Conservation (phyloP, 2,329 filamentous ascomycete genomes). For the Myotisia sp. region DNA sequence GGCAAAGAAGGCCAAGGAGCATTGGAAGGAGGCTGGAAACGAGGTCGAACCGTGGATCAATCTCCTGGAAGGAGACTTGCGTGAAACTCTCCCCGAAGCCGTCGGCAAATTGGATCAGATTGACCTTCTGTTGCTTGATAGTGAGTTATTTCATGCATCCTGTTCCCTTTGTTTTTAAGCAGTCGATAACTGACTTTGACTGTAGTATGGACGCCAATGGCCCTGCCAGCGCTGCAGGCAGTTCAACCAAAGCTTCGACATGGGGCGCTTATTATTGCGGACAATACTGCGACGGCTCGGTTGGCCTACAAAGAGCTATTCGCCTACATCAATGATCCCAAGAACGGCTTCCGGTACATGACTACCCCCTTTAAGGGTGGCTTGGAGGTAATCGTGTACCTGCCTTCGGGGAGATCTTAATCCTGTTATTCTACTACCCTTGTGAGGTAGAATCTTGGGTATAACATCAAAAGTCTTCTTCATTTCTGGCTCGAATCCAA, state of each 20-base stretch:
- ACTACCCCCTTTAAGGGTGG: slow-evolving; percentile 38
- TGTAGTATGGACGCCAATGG: slow-evolving; percentile 42
- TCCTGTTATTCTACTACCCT: too few species aligned
- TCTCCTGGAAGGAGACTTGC: slow-evolving; percentile 43
- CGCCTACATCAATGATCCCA: slow-evolving; percentile 31
- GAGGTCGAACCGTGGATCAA: slow-evolving; percentile 40
- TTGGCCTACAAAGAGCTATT: slow-evolving; percentile 36
- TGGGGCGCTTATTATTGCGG: slow-evolving; percentile 37
- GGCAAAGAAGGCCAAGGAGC: slow-evolving; percentile 35
- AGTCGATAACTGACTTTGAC: neutral
- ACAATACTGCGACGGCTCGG: slow-evolving; percentile 34
- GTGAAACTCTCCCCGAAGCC: slow-evolving; percentile 40
- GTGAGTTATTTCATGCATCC: slow-evolving; percentile 30
- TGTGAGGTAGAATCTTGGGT: too few species aligned
- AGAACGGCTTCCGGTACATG: slow-evolving; percentile 37
- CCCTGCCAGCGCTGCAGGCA: slow-evolving; percentile 38
- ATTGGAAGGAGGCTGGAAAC: slow-evolving; percentile 41
- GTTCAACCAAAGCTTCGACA: slow-evolving; percentile 32
- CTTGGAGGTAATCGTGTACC: slow-evolving; percentile 33
- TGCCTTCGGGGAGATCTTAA: slow-evolving; percentile 9
- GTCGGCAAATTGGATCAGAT: slow-evolving; percentile 29
- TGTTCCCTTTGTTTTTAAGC: neutral
- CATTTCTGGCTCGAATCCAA: too few species aligned
- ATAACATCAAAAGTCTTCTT: too few species aligned
- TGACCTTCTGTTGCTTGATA: slow-evolving; percentile 47